Conservation (phyloP, 768 basidiomycete genomes). For the Hemileccinum rubropunctum region DNA sequence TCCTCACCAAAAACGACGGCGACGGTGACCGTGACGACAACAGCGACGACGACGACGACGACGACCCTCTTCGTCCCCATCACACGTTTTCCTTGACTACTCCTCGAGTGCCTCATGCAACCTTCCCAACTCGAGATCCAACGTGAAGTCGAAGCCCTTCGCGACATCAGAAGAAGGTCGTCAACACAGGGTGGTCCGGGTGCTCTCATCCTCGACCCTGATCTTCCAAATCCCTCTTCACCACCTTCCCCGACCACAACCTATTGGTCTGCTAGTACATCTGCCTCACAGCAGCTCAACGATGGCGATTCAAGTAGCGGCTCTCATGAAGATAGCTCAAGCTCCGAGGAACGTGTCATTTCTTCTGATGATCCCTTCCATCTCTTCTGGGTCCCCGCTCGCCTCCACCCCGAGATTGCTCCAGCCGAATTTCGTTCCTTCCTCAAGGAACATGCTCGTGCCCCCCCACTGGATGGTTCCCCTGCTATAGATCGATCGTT, state of each 20-base stretch:
- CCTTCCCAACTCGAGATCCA: constrained; percentile 84
- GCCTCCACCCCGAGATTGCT: constrained; percentile 95
- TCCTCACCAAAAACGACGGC: constrained; percentile 8
- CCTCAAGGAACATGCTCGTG: constrained; percentile 86
- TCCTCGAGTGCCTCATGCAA: constrained; percentile 43
- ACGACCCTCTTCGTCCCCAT: constrained; percentile 4
- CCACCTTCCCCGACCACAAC: constrained; percentile 54
- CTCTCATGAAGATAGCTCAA: constrained; percentile 40
- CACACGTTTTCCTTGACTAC: constrained; percentile 14
- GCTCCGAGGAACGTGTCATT: constrained; percentile 31
- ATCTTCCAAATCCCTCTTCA: constrained; percentile 76
- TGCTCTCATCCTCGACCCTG: constrained; percentile 84
- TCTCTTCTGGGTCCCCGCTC: constrained; percentile 98
- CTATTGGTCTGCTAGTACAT: constrained; percentile 44
- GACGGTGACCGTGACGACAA: constrained; percentile 7
- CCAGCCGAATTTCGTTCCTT: constrained; percentile 95
- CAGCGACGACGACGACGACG: constrained; percentile 7
- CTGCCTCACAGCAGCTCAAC: constrained; percentile 33
- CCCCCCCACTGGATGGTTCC: constrained; percentile 51
- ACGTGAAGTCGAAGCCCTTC: constrained; percentile 81
- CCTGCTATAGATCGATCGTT: constrained; percentile 40
- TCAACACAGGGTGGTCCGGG: constrained; percentile 72
- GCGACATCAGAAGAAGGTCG: constrained; percentile 82
- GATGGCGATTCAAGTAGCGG: constrained; percentile 45
- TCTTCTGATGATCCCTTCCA: constrained; percentile 77